Percentiles rank a stretch among this genome's conserved stretches.
These are phyloP conservation scores for Tulasnella sp. DNA, from an alignment of 768 basidiomycete species.

Conservation along the genomic window DNA sequence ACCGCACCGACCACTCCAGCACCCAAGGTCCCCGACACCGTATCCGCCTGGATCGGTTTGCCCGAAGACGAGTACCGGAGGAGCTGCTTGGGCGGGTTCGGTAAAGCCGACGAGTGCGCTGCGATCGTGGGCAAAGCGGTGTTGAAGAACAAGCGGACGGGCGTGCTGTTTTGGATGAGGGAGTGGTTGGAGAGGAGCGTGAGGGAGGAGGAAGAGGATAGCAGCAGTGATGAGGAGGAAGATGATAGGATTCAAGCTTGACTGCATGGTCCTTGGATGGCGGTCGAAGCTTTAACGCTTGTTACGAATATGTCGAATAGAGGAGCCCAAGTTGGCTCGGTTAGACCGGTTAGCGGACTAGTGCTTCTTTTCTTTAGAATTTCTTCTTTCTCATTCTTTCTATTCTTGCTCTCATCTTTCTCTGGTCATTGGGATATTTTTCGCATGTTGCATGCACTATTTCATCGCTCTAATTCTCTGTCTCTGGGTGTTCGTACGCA, in stretches of 20 bases:
- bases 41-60: no score
- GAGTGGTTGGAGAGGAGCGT: conserved; percentile 23
- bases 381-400: not conserved
- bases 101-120: conserved; percentile 71
- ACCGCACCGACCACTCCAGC: no score
- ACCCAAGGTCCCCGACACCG: no score
- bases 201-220: conserved; percentile 23
- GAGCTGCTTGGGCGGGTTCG: conserved; percentile 68
- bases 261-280: conserved; percentile 3
- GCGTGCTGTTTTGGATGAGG: not conserved
- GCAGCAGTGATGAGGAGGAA: not conserved
- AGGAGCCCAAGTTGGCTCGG: not conserved
- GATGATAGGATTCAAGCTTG: not conserved
- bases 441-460: no score
- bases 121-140: conserved; percentile 51
- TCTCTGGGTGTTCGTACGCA: no score
- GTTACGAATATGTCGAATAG: not conserved
- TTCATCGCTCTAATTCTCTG: no score
- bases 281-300: no score
- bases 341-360: not conserved
- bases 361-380: not conserved
- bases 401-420: not conserved
- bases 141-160: conserved; percentile 37
- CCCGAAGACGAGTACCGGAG: conserved; percentile 48
- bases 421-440: no score